These are phyloP conservation scores for Calonectria henricotiae DNA, from an alignment of 2,329 filamentous ascomycete genomes.

Conservation along the genomic window DNA sequence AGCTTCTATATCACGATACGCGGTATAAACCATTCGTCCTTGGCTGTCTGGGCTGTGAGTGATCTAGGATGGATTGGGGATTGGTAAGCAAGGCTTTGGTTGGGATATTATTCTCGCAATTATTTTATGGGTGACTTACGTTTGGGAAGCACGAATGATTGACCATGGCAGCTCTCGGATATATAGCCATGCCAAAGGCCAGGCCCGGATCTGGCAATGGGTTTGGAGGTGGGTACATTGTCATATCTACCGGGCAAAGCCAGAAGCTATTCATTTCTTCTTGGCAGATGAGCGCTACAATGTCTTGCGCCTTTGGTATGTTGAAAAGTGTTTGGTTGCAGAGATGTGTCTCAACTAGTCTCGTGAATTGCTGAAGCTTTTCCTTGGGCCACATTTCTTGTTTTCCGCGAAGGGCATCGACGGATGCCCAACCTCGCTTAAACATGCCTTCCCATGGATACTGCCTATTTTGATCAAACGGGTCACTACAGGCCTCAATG, in stretches of 20 bases:
- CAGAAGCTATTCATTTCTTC: conserved; percentile 54
- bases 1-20: conserved; percentile 45
- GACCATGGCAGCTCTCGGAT: conserved; percentile 51
- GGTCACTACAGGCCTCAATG: conserved; percentile 38
- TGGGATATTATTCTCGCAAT: not conserved
- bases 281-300: conserved; percentile 50
- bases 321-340: conserved; percentile 41
- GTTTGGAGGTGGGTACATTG: conserved; percentile 33
- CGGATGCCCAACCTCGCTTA: conserved; percentile 47
- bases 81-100: not conserved
- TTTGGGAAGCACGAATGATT: conserved; percentile 53
- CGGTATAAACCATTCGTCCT: conserved; percentile 49
- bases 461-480: not conserved
- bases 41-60: conserved; percentile 46
- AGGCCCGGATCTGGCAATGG: conserved; percentile 41
- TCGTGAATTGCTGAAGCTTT: conserved; percentile 49
- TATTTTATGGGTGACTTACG: conserved; percentile 37
- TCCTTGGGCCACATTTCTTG: conserved; percentile 49
- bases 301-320: conserved; percentile 40
- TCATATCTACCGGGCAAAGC: conserved; percentile 40
- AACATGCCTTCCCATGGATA: conserved; percentile 43
- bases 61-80: conserved; percentile 30
- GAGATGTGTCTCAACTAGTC: conserved; percentile 48
- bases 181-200: conserved; percentile 48
- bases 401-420: conserved; percentile 50